Evolutionary conservation across 768 basidiomycete genomes (phyloP).

Genomic region (Galerina marginata): DNA sequence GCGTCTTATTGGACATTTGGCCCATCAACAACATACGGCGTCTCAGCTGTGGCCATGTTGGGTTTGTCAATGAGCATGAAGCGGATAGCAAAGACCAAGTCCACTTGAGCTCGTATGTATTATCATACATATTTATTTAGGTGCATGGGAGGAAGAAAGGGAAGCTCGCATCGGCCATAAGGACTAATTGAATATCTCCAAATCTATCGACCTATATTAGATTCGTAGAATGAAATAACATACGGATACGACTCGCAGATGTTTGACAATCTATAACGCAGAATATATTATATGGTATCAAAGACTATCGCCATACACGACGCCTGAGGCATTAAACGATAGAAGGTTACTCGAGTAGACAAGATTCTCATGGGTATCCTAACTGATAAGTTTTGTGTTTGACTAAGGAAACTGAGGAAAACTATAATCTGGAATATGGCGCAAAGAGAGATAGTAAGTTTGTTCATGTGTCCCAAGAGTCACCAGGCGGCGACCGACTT

Average conservation of each 20-base stretch:
- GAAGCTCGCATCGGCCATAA: background rate
- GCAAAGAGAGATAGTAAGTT: background rate
- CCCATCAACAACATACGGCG: conserved; percentile 75
- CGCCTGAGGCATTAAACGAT: too few relatives aligned
- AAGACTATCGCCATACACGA: background rate
- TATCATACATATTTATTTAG: conserved; percentile 17
- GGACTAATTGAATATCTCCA: conserved; percentile 3
- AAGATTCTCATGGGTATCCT: conserved; percentile 6
- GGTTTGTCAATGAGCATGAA: conserved; percentile 63
- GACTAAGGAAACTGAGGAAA: background rate
- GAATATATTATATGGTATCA: conserved; percentile 8
- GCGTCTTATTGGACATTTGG: conserved; percentile 90
- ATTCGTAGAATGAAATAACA: background rate
- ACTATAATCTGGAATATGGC: background rate
- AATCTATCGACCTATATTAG: too few relatives aligned
- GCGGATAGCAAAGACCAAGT: conserved; percentile 45
- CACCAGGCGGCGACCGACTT: conserved; percentile 12
- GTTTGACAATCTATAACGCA: background rate
- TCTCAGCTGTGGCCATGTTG: conserved; percentile 70
- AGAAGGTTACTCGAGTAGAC: background rate
- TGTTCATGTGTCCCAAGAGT: conserved; percentile 18
- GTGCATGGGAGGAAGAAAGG: too few relatives aligned
- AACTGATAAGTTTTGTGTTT: background rate
- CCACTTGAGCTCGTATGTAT: conserved; percentile 26
- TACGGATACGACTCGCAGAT: background rate